Conservation (phyloP, 2,329 filamentous ascomycete species). For the Aspergillus eucalypticola region DNA sequence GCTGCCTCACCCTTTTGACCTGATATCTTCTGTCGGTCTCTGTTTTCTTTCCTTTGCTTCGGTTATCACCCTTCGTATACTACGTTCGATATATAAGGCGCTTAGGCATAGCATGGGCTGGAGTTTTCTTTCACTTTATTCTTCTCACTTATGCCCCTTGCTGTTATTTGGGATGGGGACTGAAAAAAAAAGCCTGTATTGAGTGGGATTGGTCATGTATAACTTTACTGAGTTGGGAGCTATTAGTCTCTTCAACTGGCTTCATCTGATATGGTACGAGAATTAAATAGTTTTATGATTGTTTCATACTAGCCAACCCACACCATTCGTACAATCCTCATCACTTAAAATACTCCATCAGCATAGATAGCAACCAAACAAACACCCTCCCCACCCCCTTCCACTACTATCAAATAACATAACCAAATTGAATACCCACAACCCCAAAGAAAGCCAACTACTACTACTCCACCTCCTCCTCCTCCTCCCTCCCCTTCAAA, state of each 20-base stretch:
- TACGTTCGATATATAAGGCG: constrained; percentile 27
- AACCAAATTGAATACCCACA: no score
- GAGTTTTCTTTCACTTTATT: constrained; percentile 30
- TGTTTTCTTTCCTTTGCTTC: constrained; percentile 12
- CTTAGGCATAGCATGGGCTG: constrained; percentile 42
- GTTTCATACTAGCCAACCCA: background rate
- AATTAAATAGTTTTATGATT: background rate
- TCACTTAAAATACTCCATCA: background rate
- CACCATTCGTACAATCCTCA: background rate
- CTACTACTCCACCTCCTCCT: background rate
- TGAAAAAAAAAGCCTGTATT: constrained; percentile 1
- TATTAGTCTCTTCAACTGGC: background rate
- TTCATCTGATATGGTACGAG: constrained; percentile 1
- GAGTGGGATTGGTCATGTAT: constrained; percentile 5
- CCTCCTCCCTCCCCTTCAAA: constrained; percentile 38
- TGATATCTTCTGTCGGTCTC: constrained; percentile 19
- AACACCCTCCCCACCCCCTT: no score
- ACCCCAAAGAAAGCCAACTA: no score
- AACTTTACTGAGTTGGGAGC: background rate
- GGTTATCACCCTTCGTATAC: constrained; percentile 8
- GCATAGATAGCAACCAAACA: background rate
- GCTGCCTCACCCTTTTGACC: background rate
- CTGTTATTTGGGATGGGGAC: background rate
- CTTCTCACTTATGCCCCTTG: background rate
- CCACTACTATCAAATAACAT: no score